Evolutionary conservation across 2,329 filamentous ascomycete species (phyloP).

Genomic region (Alternaria ventricosa): DNA sequence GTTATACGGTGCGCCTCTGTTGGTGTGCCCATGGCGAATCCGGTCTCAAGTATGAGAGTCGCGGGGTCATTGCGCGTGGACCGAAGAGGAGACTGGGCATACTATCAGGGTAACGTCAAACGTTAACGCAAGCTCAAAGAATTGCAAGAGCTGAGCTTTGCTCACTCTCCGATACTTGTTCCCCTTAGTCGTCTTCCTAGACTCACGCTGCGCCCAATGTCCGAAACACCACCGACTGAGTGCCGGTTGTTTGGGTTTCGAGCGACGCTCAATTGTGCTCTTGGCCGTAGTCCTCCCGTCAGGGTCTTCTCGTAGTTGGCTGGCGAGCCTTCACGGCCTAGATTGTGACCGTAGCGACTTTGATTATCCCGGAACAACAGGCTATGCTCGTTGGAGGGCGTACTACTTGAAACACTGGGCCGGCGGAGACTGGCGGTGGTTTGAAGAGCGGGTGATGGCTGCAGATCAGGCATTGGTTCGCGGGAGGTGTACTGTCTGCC

Average conservation of each 20-base stretch:
- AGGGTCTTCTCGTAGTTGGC: constrained; percentile 39
- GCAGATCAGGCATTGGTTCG: constrained; percentile 46
- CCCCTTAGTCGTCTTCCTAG: constrained; percentile 38
- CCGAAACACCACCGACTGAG: constrained; percentile 34
- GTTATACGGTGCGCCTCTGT: neutral
- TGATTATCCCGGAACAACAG: constrained; percentile 36
- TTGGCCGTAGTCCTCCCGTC: constrained; percentile 27
- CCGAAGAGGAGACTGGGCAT: constrained; percentile 32
- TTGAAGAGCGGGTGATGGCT: constrained; percentile 40
- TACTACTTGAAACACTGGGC: constrained; percentile 35
- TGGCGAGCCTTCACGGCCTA: constrained; percentile 36
- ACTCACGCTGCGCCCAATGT: constrained; percentile 38
- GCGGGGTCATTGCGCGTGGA: constrained; percentile 12
- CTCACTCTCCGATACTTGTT: constrained; percentile 44
- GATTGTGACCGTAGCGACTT: constrained; percentile 32
- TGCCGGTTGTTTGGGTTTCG: constrained; percentile 37
- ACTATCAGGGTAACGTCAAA: constrained; percentile 30
- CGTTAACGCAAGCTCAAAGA: constrained; percentile 24
- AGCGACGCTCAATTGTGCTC: constrained; percentile 34
- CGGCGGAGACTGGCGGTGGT: constrained; percentile 37
- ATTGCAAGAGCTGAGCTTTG: constrained; percentile 11
- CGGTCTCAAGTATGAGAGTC: neutral
- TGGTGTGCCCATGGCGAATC: neutral
- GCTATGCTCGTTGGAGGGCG: constrained; percentile 32
- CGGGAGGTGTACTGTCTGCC: constrained; percentile 47